Percentiles rank a stretch among this genome's conserved stretches.
Conservation (phyloP, 2,329 filamentous ascomycete genomes). For the Neonectria ditissima region DNA sequence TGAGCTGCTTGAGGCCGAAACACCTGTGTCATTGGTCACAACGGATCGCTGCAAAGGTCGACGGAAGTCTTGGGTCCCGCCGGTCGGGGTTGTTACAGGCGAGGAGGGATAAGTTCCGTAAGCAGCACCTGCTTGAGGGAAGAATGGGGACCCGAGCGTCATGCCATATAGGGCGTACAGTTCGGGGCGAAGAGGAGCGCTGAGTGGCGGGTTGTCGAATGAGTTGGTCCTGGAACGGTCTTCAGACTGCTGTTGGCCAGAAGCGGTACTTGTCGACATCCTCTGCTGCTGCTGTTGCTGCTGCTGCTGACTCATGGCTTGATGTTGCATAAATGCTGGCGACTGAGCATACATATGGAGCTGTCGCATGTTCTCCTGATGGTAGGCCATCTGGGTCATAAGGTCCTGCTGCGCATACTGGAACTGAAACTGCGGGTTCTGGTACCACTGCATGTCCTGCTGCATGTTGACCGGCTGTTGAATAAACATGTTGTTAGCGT, state of each 20-base stretch:
- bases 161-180: constrained; percentile 64
- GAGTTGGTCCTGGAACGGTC: constrained; percentile 72
- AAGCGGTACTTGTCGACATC: constrained; percentile 41
- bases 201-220: constrained; percentile 71
- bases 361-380: constrained; percentile 52
- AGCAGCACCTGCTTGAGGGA: constrained; percentile 56
- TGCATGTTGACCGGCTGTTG: constrained; percentile 57
- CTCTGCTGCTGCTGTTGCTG: constrained; percentile 46
- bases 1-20: constrained; percentile 63
- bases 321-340: constrained; percentile 52
- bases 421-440: constrained; percentile 55
- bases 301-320: constrained; percentile 50
- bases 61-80: constrained; percentile 64
- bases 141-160: constrained; percentile 58
- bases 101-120: constrained; percentile 69
- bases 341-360: constrained; percentile 52
- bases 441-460: constrained; percentile 64
- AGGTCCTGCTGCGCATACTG: constrained; percentile 56
- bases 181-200: constrained; percentile 68
- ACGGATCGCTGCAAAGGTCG: constrained; percentile 68
- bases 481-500: constrained; percentile 60
- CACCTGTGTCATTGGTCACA: constrained; percentile 60
- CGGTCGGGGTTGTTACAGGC: constrained; percentile 54
- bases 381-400: constrained; percentile 57
- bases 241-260: constrained; percentile 47